These are phyloP conservation scores for Arachnomyces sp. DNA, from an alignment of 2,329 filamentous ascomycete species.

Conservation along the genomic window DNA sequence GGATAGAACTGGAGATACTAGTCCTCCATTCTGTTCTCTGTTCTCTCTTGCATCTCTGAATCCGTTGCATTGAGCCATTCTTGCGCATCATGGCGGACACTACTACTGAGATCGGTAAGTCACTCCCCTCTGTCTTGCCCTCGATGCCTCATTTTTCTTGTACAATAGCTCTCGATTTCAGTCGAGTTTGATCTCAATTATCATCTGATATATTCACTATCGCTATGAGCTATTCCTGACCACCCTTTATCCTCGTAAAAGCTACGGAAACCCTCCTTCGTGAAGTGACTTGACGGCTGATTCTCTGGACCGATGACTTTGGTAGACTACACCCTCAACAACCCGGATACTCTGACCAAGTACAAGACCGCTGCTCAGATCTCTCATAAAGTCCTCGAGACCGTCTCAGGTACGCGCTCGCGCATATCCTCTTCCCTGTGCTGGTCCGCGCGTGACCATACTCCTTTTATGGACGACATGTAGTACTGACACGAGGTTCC, in stretches of 20 bases:
- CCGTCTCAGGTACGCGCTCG: slow-evolving; percentile 54
- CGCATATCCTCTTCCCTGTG: slow-evolving; percentile 5
- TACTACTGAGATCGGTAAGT: slow-evolving; percentile 37
- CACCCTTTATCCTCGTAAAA: too few species aligned
- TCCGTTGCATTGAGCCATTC: slow-evolving; percentile 17
- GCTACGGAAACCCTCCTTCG: background rate
- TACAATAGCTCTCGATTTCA: slow-evolving; percentile 20
- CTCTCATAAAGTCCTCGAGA: slow-evolving; percentile 88
- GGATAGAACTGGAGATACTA: too few species aligned
- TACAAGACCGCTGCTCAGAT: slow-evolving; percentile 96
- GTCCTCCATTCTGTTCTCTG: slow-evolving; percentile 3
- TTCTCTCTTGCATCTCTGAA: slow-evolving; percentile 11
- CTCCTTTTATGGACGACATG: slow-evolving; percentile 3
- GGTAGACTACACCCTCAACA: slow-evolving; percentile 78
- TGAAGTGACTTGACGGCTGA: slow-evolving; percentile 6
- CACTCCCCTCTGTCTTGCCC: slow-evolving; percentile 17
- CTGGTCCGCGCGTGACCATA: background rate
- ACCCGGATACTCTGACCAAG: slow-evolving; percentile 94
- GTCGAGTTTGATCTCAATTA: too few species aligned
- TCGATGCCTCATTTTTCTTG: too few species aligned
- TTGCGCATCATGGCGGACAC: slow-evolving; percentile 32
- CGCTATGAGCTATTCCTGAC: slow-evolving; percentile 1
- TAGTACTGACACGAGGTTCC: slow-evolving; percentile 3
- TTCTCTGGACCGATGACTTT: background rate
- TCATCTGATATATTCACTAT: slow-evolving; percentile 5